Evolutionary conservation across 148 eudicot genomes (phyloP).

Genomic region (Cornus florida): DNA sequence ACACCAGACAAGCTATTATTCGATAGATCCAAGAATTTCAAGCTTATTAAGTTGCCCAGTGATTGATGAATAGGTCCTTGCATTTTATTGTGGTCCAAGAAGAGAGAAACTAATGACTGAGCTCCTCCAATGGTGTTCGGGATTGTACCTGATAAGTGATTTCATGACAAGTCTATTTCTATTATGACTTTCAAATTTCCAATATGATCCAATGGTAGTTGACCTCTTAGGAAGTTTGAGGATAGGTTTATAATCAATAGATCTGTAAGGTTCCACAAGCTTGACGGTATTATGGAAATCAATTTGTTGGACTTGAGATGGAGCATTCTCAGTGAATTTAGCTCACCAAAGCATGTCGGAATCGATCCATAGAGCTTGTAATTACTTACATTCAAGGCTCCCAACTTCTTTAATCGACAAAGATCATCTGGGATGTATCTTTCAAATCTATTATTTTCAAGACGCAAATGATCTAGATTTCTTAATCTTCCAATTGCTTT

Average conservation of each 20-base stretch:
- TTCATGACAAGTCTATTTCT: neutral
- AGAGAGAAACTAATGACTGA: neutral
- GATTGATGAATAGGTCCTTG: too few relatives aligned
- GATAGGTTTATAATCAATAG: neutral
- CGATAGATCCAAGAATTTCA: too few relatives aligned
- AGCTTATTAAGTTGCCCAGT: too few relatives aligned
- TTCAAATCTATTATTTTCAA: too few relatives aligned
- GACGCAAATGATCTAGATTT: too few relatives aligned
- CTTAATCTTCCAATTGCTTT: too few relatives aligned
- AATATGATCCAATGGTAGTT: neutral
- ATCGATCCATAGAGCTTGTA: neutral
- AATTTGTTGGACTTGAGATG: neutral
- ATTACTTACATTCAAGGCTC: neutral
- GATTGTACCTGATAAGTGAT: neutral
- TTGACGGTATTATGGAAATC: conserved; percentile 4
- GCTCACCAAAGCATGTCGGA: neutral
- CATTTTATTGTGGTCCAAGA: neutral
- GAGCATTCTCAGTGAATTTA: neutral
- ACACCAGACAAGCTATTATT: too few relatives aligned
- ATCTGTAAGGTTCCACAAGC: neutral
- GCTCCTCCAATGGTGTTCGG: conserved; percentile 2
- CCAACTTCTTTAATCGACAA: neutral
- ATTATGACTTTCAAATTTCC: neutral
- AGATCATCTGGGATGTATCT: too few relatives aligned
- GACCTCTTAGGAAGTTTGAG: neutral